These are phyloP conservation scores for Yarrowia deformans DNA, from an alignment of 805 yeast species.

Conservation along the genomic window DNA sequence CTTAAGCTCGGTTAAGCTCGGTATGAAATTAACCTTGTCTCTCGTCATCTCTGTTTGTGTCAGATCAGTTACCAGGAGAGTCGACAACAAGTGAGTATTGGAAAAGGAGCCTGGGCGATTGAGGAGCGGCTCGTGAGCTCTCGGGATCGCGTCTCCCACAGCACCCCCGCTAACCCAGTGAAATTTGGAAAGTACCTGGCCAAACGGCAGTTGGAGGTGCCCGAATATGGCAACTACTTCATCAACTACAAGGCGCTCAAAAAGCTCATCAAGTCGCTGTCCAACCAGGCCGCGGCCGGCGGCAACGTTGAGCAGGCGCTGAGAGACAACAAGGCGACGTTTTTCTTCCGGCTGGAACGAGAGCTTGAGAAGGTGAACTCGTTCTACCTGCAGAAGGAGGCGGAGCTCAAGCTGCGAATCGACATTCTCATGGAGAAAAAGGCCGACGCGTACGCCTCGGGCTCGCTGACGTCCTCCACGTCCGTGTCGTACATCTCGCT, in stretches of 20 bases:
- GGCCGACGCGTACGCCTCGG: conserved; percentile 56
- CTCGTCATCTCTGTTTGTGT: conserved; percentile 11
- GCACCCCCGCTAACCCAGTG: conserved; percentile 52
- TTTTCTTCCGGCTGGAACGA: conserved; percentile 87
- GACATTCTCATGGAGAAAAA: conserved; percentile 80
- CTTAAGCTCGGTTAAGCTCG: conserved; percentile 26
- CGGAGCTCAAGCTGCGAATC: conserved; percentile 79
- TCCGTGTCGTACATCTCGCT: conserved; percentile 82
- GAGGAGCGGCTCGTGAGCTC: too few relatives aligned
- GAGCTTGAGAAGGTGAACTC: conserved; percentile 94
- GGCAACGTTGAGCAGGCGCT: conserved; percentile 58
- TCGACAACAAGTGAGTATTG: conserved; percentile 33
- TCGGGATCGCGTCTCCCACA: not conserved
- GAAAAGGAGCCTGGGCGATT: not conserved
- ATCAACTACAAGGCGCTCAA: conserved; percentile 94
- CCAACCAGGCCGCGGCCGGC: conserved; percentile 56
- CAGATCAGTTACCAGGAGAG: conserved; percentile 23
- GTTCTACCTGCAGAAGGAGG: conserved; percentile 90
- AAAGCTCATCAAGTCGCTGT: conserved; percentile 85
- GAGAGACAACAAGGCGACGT: conserved; percentile 88
- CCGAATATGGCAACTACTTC: conserved; percentile 92
- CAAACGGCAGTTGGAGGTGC: conserved; percentile 90
- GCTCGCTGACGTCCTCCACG: conserved; percentile 61
- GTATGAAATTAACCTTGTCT: conserved; percentile 24
- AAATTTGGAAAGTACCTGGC: conserved; percentile 97